Evolutionary conservation across 2,329 filamentous ascomycete species (phyloP).

Genomic region (Rhytidhysteron rufulum): DNA sequence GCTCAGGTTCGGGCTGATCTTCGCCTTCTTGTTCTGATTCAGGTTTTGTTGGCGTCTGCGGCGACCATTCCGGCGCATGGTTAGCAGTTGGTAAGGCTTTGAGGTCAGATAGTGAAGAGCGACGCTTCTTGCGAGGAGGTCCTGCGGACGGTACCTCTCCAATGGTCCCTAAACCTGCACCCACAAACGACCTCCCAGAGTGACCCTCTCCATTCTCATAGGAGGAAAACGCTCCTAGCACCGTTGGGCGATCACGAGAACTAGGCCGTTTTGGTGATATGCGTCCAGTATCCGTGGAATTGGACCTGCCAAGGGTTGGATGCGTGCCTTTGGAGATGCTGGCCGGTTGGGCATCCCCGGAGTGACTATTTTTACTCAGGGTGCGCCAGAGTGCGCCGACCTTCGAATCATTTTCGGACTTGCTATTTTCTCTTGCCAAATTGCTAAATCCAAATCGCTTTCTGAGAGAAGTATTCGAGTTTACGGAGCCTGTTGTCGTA

Average conservation of each 20-base stretch:
- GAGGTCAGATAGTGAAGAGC: slow-evolving; percentile 88
- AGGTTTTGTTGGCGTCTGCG: slow-evolving; percentile 32
- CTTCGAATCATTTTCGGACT: slow-evolving; percentile 63
- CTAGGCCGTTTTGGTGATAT: slow-evolving; percentile 49
- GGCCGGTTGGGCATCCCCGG: slow-evolving; percentile 45
- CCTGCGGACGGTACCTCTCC: slow-evolving; percentile 42
- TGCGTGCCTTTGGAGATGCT: slow-evolving; percentile 63
- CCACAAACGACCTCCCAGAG: slow-evolving; percentile 24
- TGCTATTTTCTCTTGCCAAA: slow-evolving; percentile 75
- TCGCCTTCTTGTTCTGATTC: no score
- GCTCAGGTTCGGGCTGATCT: no score
- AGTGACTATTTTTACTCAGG: slow-evolving; percentile 70
- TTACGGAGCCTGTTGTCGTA: slow-evolving; percentile 69
- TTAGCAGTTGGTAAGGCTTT: slow-evolving; percentile 62
- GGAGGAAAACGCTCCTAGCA: slow-evolving; percentile 44
- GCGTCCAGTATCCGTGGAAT: slow-evolving; percentile 69
- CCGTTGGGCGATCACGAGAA: slow-evolving; percentile 53
- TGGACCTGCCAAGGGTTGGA: slow-evolving; percentile 58
- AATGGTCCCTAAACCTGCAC: slow-evolving; percentile 45
- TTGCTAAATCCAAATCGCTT: slow-evolving; percentile 79
- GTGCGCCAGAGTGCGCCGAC: slow-evolving; percentile 78
- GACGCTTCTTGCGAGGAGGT: slow-evolving; percentile 64
- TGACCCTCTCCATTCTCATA: slow-evolving; percentile 46
- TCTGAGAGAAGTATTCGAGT: slow-evolving; percentile 82
- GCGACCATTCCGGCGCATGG: slow-evolving; percentile 34